Evolutionary conservation across 768 basidiomycete species (phyloP), one percentile per base, ranked within the genome.

Genomic region (Russula emetica): DNA sequence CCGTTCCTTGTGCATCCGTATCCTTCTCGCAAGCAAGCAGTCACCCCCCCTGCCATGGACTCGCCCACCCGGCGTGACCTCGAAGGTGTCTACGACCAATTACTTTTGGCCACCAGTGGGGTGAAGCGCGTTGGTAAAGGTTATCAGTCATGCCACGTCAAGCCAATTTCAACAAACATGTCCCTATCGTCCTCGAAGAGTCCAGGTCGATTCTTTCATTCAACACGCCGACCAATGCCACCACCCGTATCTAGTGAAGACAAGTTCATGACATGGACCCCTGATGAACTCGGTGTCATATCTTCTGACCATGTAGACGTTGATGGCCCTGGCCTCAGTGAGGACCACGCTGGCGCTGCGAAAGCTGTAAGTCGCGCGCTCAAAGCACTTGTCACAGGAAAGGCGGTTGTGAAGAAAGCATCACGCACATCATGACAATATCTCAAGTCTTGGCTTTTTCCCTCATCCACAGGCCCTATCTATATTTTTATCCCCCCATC

Each of bases 51-150:
- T 5, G 67, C 71, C 22, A 70, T 80, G 5, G 83, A 86, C 62
- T 80, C 85, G 0, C 85, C 87, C 0, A 80, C 79, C 61, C 82
- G 77, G 62, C 84, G 80, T 47, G 83, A 81, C 52, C 70, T 88
- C 30, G 90, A 92, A 75, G 83, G 83, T 60, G 86, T 88, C 20
- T 93, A 92, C 65, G 91, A 93, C 68, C 83, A 87, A 47, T 87
- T 92, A 77, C 78, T 92, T 32, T 88, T 91, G 87, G 86, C 89
- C 13, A 89, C 88, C 1, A 83, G 85, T 2, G 87, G 87, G 30
- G 90, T 93, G 45, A 91, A 86, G 70, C 87, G 90, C 32, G 75
- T 88, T 9, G 91, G 91, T 4, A 85, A 83, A 70, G 90, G 91
- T 8, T 92, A 92, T 69, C 88, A 92, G 73, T 91, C 88, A 2